Percentiles rank a stretch among this genome's conserved stretches.
phyloP scores from a whole-genome alignment of 805 yeast species.

The Candida nanaspora region DNA sequence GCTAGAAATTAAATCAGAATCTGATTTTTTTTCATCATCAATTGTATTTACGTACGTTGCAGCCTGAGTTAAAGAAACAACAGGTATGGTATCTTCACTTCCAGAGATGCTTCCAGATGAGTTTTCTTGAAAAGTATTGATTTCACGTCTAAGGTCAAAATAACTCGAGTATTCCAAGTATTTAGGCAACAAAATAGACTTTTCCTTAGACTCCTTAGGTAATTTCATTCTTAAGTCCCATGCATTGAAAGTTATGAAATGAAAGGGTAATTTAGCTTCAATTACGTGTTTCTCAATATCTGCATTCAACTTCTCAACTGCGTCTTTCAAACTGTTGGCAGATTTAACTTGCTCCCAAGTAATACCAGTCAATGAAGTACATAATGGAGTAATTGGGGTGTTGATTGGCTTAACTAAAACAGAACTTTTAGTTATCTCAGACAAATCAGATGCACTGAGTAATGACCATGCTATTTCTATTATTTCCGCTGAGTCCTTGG shows the following conservation, averaged over 20 bases:
- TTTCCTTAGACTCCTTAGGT: slow-evolving; percentile 76
- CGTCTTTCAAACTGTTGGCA: slow-evolving; percentile 57
- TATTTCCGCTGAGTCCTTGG: slow-evolving; percentile 63
- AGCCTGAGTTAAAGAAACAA: slow-evolving; percentile 12
- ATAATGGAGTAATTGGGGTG: slow-evolving; percentile 57
- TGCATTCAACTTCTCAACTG: slow-evolving; percentile 46
- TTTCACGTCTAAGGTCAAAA: slow-evolving; percentile 73
- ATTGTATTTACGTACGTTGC: slow-evolving; percentile 15
- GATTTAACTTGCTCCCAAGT: slow-evolving; percentile 55
- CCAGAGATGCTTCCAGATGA: slow-evolving; percentile 33
- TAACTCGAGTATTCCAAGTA: slow-evolving; percentile 70
- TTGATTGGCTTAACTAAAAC: slow-evolving; percentile 52
- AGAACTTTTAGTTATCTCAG: slow-evolving; percentile 34
- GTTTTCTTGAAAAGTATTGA: slow-evolving; percentile 57
- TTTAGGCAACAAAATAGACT: slow-evolving; percentile 61
- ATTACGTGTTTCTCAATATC: slow-evolving; percentile 38
- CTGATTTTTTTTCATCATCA: neutral
- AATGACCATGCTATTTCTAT: slow-evolving; percentile 63
- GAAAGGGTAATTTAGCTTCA: slow-evolving; percentile 41
- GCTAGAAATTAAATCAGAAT: slow-evolving; percentile 6
- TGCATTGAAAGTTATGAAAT: slow-evolving; percentile 57
- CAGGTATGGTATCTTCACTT: slow-evolving; percentile 14
- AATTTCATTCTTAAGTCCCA: slow-evolving; percentile 73
- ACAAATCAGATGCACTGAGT: slow-evolving; percentile 46
- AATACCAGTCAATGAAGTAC: slow-evolving; percentile 43